phyloP scores from a whole-genome alignment of 495 filamentous ascomycete species.

The Xylaria sp. region DNA sequence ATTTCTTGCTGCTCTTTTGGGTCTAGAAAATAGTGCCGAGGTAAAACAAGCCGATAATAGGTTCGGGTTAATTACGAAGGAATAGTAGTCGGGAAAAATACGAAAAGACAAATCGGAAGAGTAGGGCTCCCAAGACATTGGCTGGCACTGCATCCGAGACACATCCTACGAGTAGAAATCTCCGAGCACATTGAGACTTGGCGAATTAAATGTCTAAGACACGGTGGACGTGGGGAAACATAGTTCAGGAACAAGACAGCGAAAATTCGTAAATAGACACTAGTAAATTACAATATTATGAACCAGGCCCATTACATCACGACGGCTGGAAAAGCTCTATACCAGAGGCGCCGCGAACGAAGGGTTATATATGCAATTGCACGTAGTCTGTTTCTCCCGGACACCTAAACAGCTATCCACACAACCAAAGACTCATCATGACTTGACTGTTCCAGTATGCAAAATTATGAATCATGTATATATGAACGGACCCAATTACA shows the following conservation, averaged over 20 bases:
- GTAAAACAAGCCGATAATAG: not conserved
- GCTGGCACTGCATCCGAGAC: not conserved
- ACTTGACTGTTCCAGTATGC: constrained; percentile 5
- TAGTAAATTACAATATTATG: constrained; percentile 50
- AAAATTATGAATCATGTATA: constrained; percentile 25
- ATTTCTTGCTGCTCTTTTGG: too few species aligned
- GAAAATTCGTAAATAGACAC: constrained; percentile 40
- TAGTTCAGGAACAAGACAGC: constrained; percentile 8
- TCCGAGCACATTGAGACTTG: not conserved
- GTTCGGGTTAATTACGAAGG: not conserved
- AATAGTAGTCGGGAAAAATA: not conserved
- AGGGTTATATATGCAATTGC: constrained; percentile 15
- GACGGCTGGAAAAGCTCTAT: not conserved
- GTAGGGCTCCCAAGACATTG: not conserved
- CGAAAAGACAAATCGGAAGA: too few species aligned
- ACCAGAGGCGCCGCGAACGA: not conserved
- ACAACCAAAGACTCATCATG: not conserved
- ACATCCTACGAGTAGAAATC: not conserved
- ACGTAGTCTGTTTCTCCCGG: not conserved
- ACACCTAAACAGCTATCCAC: not conserved
- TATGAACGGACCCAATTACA: constrained; percentile 30
- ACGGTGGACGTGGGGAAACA: not conserved
- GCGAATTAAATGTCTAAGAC: not conserved
- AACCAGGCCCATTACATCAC: constrained; percentile 35
- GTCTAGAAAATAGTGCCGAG: not conserved